phyloP scores from a whole-genome alignment of 352 stramenopile genomes.

The Globisporangium solare region DNA sequence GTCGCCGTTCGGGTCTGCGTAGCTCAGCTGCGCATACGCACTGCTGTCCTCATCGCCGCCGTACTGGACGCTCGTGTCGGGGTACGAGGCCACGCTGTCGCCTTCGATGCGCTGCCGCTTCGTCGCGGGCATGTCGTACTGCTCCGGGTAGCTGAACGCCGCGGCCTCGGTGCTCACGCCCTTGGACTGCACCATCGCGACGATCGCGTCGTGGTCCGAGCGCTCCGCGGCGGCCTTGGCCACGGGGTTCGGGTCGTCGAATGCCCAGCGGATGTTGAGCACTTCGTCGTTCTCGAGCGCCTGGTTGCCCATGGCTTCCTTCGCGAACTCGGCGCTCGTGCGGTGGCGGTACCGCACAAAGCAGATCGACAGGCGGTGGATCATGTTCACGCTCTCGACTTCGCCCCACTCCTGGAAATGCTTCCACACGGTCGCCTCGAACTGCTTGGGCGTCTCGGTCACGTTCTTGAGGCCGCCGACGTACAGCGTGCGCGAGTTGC shows the following conservation, averaged over 20 bases:
- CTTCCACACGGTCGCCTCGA: constrained; percentile 69
- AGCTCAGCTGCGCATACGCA: constrained; percentile 53
- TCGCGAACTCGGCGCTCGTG: constrained; percentile 78
- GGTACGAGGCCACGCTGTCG: constrained; percentile 63
- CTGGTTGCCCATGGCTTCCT: constrained; percentile 91
- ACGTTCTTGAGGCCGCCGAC: constrained; percentile 78
- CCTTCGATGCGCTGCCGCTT: constrained; percentile 71
- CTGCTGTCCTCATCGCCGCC: constrained; percentile 17
- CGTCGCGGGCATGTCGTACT: constrained; percentile 64
- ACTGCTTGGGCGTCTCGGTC: constrained; percentile 35
- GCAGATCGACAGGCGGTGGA: constrained; percentile 87
- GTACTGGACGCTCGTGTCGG: constrained; percentile 67
- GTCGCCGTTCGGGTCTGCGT: constrained; percentile 38
- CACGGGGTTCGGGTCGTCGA: constrained; percentile 92
- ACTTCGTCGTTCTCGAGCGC: constrained; percentile 83
- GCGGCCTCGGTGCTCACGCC: constrained; percentile 54
- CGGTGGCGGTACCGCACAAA: constrained; percentile 88
- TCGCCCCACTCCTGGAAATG: constrained; percentile 94
- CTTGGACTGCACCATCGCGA: constrained; percentile 76
- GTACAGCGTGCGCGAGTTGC: constrained; percentile 90
- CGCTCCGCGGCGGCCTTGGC: constrained; percentile 84
- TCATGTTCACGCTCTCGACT: constrained; percentile 92
- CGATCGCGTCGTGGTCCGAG: constrained; percentile 86
- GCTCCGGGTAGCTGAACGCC: constrained; percentile 73
- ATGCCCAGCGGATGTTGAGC: constrained; percentile 91